phyloP scores from a whole-genome alignment of 2,329 filamentous ascomycete genomes.

The Harringtonia lauricola region DNA sequence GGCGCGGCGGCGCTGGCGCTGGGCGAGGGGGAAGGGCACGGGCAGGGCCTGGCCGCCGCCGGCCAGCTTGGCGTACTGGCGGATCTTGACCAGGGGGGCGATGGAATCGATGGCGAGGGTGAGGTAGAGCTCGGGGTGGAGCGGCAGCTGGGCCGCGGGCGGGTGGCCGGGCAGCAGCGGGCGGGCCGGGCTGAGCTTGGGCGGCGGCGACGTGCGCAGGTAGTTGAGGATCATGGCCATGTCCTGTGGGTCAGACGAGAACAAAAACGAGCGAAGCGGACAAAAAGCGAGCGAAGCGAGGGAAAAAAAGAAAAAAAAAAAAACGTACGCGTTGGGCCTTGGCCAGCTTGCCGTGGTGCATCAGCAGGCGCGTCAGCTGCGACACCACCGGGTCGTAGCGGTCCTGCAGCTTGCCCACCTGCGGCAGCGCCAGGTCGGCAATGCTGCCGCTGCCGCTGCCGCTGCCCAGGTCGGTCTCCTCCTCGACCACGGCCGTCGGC shows the following conservation, averaged over 20 bases:
- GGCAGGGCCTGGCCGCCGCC: constrained; percentile 81
- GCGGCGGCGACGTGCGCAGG: constrained; percentile 75
- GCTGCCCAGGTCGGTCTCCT: not conserved
- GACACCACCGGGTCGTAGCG: constrained; percentile 77
- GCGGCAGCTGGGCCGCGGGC: constrained; percentile 66
- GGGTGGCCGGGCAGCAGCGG: constrained; percentile 68
- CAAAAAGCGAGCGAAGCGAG: not conserved
- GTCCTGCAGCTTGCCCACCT: constrained; percentile 55
- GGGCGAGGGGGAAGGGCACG: constrained; percentile 64
- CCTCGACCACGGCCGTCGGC: not conserved
- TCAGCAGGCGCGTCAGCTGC: constrained; percentile 83
- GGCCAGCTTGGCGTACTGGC: constrained; percentile 62
- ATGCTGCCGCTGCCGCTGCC: not conserved
- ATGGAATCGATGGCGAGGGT: constrained; percentile 87
- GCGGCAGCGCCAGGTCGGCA: constrained; percentile 32
- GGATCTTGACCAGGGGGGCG: constrained; percentile 75
- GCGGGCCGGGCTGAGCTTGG: constrained; percentile 58
- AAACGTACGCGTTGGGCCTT: constrained; percentile 71
- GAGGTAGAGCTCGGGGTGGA: constrained; percentile 84
- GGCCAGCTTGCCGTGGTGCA: constrained; percentile 84
- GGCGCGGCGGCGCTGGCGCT: constrained; percentile 63
- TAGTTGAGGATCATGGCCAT: constrained; percentile 74
- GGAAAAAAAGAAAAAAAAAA: not conserved
- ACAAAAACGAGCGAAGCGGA: not conserved
- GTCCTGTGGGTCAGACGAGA: constrained; percentile 41